Conservation (phyloP, 2,329 filamentous ascomycete species). For the Cryphonectria nitschkei region DNA sequence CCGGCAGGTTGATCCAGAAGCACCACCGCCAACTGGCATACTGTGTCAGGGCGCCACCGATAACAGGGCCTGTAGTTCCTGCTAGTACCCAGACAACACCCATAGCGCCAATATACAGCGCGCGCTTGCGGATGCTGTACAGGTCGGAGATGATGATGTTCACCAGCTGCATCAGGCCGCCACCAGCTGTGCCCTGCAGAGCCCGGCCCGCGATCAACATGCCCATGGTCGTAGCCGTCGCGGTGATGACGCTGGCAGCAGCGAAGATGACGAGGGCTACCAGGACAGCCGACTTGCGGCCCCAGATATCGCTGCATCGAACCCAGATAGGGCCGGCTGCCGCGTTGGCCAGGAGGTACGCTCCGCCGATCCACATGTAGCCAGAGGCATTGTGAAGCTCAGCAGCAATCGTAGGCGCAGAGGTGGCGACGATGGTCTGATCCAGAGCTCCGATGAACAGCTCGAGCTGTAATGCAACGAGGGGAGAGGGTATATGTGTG, state of each 20-base stretch:
- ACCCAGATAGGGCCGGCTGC: conserved; percentile 64
- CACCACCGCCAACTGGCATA: conserved; percentile 35
- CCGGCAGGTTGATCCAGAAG: conserved; percentile 35
- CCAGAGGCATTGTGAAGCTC: conserved; percentile 56
- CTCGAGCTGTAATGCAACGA: conserved; percentile 1
- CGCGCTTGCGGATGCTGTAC: conserved; percentile 39
- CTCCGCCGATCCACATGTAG: conserved; percentile 70
- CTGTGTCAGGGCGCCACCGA: conserved; percentile 35
- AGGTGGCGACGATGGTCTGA: conserved; percentile 51
- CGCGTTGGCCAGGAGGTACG: conserved; percentile 65
- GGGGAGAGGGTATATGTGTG: background rate
- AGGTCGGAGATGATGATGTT: conserved; percentile 44
- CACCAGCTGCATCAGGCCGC: conserved; percentile 41
- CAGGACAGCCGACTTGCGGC: conserved; percentile 45
- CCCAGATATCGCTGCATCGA: conserved; percentile 48
- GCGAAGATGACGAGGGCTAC: conserved; percentile 42
- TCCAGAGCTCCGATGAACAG: conserved; percentile 36
- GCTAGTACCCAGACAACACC: conserved; percentile 56
- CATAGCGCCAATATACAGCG: conserved; percentile 32
- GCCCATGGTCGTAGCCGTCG: conserved; percentile 38
- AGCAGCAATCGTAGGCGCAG: conserved; percentile 52
- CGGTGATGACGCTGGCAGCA: conserved; percentile 42
- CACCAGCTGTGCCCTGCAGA: conserved; percentile 43
- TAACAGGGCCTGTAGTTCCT: conserved; percentile 31
- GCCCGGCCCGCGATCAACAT: conserved; percentile 43